Conservation (phyloP, 306 rosid species). For the Quercus engelmannii region DNA sequence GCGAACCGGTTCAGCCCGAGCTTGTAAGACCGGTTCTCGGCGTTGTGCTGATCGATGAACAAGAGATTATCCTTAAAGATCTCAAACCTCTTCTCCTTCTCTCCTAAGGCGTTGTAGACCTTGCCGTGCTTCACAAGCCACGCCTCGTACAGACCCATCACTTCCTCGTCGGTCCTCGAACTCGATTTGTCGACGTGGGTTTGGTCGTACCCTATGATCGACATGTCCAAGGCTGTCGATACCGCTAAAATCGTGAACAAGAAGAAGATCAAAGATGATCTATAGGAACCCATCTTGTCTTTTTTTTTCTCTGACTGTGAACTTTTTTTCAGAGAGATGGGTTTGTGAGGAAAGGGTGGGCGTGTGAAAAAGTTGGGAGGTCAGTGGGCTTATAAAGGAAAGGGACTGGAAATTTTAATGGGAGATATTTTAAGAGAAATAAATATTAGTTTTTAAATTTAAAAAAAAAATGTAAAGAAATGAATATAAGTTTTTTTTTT, state of each 20-base stretch:
- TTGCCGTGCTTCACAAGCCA: conserved; percentile 72
- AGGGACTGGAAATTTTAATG: background rate
- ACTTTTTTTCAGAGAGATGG: background rate
- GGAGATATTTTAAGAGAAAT: background rate
- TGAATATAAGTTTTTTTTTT: too few species aligned
- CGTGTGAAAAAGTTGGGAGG: background rate
- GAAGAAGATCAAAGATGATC: conserved; percentile 29
- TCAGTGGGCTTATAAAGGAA: conserved; percentile 42
- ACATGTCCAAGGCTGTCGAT: conserved; percentile 67
- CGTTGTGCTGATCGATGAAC: conserved; percentile 71
- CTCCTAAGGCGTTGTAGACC: conserved; percentile 57
- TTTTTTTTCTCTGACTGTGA: background rate
- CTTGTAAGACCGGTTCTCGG: conserved; percentile 39
- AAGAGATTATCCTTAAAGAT: conserved; percentile 79
- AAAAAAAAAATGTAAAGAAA: too few species aligned
- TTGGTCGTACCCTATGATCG: conserved; percentile 57
- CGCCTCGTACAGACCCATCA: conserved; percentile 57
- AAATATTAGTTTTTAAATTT: background rate
- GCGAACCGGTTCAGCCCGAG: conserved; percentile 86
- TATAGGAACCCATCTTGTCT: conserved; percentile 40
- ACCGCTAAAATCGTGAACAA: conserved; percentile 30
- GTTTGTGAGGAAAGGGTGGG: background rate
- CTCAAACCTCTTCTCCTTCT: conserved; percentile 69
- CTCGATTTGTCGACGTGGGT: conserved; percentile 23
- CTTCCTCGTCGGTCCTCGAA: conserved; percentile 53